Conservation (phyloP, 495 filamentous ascomycete genomes). For the Tetracladium marchalianum region DNA sequence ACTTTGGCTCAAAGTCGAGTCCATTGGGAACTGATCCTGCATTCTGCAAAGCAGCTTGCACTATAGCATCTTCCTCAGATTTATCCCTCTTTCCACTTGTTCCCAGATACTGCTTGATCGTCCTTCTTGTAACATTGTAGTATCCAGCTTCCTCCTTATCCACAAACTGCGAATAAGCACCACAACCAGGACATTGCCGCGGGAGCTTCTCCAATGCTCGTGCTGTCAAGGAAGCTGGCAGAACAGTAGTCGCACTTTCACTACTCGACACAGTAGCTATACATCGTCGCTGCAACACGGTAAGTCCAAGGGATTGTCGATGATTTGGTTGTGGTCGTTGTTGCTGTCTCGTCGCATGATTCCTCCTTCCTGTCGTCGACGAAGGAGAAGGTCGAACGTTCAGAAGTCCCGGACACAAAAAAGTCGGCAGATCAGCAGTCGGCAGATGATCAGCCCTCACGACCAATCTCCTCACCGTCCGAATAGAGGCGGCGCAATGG, state of each 20-base stretch:
- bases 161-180: slow-evolving; percentile 67
- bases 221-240: not conserved
- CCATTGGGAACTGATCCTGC: slow-evolving; percentile 1
- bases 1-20: slow-evolving; percentile 1
- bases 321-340: no score
- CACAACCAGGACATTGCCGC: slow-evolving; percentile 73
- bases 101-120: slow-evolving; percentile 34
- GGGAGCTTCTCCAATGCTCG: slow-evolving; percentile 32
- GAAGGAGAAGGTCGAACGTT: not conserved
- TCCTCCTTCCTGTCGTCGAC: no score
- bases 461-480: not conserved
- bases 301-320: no score
- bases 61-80: slow-evolving; percentile 17
- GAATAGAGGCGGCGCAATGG: no score
- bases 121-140: slow-evolving; percentile 50
- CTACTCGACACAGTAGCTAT: not conserved
- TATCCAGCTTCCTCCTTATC: slow-evolving; percentile 66
- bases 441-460: slow-evolving; percentile 1
- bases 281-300: not conserved
- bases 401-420: slow-evolving; percentile 15
- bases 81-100: slow-evolving; percentile 13
- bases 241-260: slow-evolving; percentile 2
- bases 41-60: slow-evolving; percentile 24
- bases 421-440: slow-evolving; percentile 12
- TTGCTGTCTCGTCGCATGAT: no score